Conservation (phyloP, 2,329 filamentous ascomycete species). For the Ascosphaera aggregata region DNA sequence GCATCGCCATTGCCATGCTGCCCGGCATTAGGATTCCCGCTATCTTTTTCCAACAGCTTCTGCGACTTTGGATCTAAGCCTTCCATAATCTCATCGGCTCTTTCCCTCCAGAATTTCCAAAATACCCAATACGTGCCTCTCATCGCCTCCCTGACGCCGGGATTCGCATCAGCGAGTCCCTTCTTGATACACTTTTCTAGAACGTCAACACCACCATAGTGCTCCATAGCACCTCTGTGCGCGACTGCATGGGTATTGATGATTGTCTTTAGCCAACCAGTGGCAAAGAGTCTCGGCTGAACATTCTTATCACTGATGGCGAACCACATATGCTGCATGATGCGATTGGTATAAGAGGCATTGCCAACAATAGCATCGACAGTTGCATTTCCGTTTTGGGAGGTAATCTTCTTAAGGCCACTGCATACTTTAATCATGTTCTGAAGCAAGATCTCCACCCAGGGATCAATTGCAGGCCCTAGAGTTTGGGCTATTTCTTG, state of each 20-base stretch:
- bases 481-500: slow-evolving; percentile 63
- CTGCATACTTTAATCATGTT: slow-evolving; percentile 73
- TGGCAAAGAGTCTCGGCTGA: slow-evolving; percentile 54
- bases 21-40: slow-evolving; percentile 38
- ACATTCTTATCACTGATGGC: slow-evolving; percentile 88
- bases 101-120: slow-evolving; percentile 50
- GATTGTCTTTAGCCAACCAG: slow-evolving; percentile 65
- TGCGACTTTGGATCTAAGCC: slow-evolving; percentile 57
- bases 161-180: slow-evolving; percentile 72
- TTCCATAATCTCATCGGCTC: slow-evolving; percentile 55
- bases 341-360: slow-evolving; percentile 53
- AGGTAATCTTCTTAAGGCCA: slow-evolving; percentile 78
- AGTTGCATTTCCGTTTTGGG: slow-evolving; percentile 57
- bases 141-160: slow-evolving; percentile 68
- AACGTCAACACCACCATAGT: slow-evolving; percentile 57
- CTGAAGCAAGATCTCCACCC: slow-evolving; percentile 79
- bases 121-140: slow-evolving; percentile 74
- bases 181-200: slow-evolving; percentile 79
- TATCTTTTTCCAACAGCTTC: slow-evolving; percentile 58
- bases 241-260: slow-evolving; percentile 45
- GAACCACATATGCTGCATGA: slow-evolving; percentile 65
- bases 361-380: slow-evolving; percentile 62
- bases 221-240: slow-evolving; percentile 66
- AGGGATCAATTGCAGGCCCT: slow-evolving; percentile 58
- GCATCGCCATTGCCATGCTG: slow-evolving; percentile 6